Evolutionary conservation across 352 stramenopile species (phyloP).

Genomic region (Phytophthora agathidicida): DNA sequence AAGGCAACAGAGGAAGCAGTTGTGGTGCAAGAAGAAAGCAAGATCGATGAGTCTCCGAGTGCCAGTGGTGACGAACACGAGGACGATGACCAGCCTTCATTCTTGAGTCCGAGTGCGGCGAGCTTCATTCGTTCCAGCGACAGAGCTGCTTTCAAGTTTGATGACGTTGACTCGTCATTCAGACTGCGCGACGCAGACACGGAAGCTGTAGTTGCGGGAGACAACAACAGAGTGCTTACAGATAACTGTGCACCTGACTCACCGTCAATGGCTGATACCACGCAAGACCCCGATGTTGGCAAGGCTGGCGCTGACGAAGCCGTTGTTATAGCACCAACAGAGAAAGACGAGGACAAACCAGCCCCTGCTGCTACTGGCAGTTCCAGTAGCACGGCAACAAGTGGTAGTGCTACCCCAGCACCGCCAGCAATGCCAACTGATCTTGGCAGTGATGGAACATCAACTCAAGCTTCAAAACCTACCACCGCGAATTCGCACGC

Average conservation of each 20-base stretch:
- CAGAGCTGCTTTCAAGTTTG: constrained; percentile 4
- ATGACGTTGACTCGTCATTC: constrained; percentile 24
- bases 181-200: constrained; percentile 4
- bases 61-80: not conserved
- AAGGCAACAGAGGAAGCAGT: no score
- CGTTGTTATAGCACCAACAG: no score
- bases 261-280: constrained; percentile 2
- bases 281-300: not conserved
- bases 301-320: not conserved
- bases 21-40: not conserved
- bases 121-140: constrained; percentile 28
- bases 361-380: not conserved
- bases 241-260: constrained; percentile 4
- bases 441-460: not conserved
- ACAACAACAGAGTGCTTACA: constrained; percentile 16
- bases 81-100: constrained; percentile 3
- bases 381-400: not conserved
- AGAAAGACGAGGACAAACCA: not conserved
- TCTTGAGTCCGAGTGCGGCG: constrained; percentile 16
- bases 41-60: not conserved
- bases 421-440: not conserved
- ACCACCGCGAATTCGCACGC: not conserved
- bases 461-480: not conserved
- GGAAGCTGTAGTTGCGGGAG: not conserved
- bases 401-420: not conserved